These are phyloP conservation scores for Candida taoyuanica DNA, from an alignment of 805 yeast species.

Conservation along the genomic window DNA sequence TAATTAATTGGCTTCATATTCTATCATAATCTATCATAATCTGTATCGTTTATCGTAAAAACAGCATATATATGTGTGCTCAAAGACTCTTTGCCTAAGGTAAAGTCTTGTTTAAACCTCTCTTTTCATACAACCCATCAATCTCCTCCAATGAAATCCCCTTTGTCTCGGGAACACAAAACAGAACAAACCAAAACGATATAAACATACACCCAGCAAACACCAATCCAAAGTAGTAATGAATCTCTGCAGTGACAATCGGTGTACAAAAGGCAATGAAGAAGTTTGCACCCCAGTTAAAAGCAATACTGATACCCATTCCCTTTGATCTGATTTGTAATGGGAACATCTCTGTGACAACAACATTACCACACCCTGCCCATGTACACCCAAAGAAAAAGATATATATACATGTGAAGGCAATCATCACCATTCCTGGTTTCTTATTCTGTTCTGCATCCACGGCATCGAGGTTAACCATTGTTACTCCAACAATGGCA, in stretches of 20 bases:
- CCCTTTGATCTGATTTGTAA: slow-evolving; percentile 58
- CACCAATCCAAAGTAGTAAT: slow-evolving; percentile 59
- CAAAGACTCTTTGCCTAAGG: too few relatives aligned
- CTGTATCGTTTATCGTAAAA: too few relatives aligned
- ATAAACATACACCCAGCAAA: slow-evolving; percentile 44
- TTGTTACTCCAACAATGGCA: slow-evolving; percentile 39
- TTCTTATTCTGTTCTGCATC: slow-evolving; percentile 20
- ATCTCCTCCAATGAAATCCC: slow-evolving; percentile 79
- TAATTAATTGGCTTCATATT: background rate
- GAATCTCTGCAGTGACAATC: slow-evolving; percentile 48
- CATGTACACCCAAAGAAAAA: slow-evolving; percentile 49
- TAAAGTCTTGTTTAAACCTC: too few relatives aligned
- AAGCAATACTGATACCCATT: slow-evolving; percentile 51
- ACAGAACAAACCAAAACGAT: slow-evolving; percentile 39
- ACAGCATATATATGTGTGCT: too few relatives aligned
- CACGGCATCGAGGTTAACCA: slow-evolving; percentile 27
- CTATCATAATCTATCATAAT: too few relatives aligned
- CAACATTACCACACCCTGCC: slow-evolving; percentile 49
- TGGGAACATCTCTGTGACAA: slow-evolving; percentile 45
- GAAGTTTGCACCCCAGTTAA: slow-evolving; percentile 49
- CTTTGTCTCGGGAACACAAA: slow-evolving; percentile 74
- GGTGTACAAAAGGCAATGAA: slow-evolving; percentile 61
- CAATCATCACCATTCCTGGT: slow-evolving; percentile 49
- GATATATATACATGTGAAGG: slow-evolving; percentile 48
- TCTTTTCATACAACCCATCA: slow-evolving; percentile 48